phyloP scores from a whole-genome alignment of 2,329 filamentous ascomycete species.

The Eutypa lata region DNA sequence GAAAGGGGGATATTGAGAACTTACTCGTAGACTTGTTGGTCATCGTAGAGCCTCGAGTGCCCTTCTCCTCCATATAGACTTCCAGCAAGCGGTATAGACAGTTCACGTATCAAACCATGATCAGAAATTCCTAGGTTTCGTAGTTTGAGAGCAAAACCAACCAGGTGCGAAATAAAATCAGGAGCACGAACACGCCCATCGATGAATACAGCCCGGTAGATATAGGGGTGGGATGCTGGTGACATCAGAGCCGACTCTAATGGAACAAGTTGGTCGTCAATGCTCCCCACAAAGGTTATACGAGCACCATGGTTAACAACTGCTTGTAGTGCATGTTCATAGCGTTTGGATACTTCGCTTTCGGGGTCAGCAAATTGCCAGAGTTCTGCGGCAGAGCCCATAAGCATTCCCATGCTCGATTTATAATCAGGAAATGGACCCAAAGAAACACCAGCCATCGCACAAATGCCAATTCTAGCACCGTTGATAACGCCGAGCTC shows the following conservation, averaged over 20 bases:
- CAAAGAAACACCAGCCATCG: conserved; percentile 83
- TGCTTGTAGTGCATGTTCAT: conserved; percentile 70
- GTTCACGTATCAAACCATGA: conserved; percentile 87
- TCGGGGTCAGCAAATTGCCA: conserved; percentile 88
- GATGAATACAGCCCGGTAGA: conserved; percentile 93
- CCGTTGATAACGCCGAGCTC: conserved; percentile 79
- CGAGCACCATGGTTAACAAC: conserved; percentile 76
- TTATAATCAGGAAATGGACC: conserved; percentile 93
- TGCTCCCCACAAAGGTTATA: conserved; percentile 86
- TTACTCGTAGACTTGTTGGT: conserved; percentile 77
- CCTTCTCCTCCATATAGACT: conserved; percentile 90
- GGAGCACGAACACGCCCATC: conserved; percentile 89
- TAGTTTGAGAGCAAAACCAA: conserved; percentile 89
- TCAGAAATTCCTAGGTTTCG: conserved; percentile 91
- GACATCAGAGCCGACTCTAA: conserved; percentile 91
- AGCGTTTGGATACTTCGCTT: conserved; percentile 78
- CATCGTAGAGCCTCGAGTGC: conserved; percentile 90
- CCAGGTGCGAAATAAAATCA: conserved; percentile 88
- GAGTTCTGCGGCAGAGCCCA: conserved; percentile 86
- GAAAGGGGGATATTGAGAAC: conserved; percentile 26
- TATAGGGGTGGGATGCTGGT: conserved; percentile 83
- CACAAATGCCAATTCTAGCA: conserved; percentile 80
- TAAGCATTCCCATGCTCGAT: conserved; percentile 79
- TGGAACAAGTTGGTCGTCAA: conserved; percentile 94
- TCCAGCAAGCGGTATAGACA: conserved; percentile 83